Evolutionary conservation across 768 basidiomycete genomes (phyloP).

Genomic region (Tricholoma bakamatsutake): DNA sequence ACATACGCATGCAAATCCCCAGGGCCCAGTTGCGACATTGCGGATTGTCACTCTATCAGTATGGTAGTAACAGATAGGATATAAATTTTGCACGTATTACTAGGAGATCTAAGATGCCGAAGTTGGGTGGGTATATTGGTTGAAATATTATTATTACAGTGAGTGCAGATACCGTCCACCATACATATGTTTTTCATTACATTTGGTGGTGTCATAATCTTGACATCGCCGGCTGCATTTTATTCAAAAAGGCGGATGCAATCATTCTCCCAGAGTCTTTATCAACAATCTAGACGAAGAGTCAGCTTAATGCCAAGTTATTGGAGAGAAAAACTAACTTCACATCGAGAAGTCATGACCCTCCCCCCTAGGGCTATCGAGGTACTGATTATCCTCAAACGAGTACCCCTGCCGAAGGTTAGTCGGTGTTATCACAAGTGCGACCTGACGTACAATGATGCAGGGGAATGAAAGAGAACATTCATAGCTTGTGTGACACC

Average conservation of each 20-base stretch:
- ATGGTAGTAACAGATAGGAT: no score
- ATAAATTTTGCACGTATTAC: not conserved
- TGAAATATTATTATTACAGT: not conserved
- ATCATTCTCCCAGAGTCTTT: conserved; percentile 51
- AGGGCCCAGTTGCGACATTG: no score
- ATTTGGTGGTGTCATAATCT: conserved; percentile 32
- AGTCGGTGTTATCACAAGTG: conserved; percentile 1
- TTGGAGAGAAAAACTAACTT: conserved; percentile 36
- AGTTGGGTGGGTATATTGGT: not conserved
- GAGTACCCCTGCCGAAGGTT: conserved; percentile 41
- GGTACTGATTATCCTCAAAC: conserved; percentile 54
- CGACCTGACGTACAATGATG: conserved; percentile 42
- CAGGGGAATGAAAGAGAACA: conserved; percentile 64
- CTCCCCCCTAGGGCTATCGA: conserved; percentile 63
- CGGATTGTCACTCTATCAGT: no score
- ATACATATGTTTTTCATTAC: not conserved
- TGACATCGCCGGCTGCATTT: conserved; percentile 60
- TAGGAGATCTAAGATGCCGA: not conserved
- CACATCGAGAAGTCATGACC: conserved; percentile 67
- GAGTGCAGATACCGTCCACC: not conserved
- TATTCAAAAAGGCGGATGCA: conserved; percentile 63
- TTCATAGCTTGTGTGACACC: conserved; percentile 73
- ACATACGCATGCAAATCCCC: no score
- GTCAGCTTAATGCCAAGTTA: conserved; percentile 2
- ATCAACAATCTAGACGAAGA: conserved; percentile 44